Evolutionary conservation across 768 basidiomycete species (phyloP), one percentile per base, ranked within the genome.

Genomic region (Boletus sp.): DNA sequence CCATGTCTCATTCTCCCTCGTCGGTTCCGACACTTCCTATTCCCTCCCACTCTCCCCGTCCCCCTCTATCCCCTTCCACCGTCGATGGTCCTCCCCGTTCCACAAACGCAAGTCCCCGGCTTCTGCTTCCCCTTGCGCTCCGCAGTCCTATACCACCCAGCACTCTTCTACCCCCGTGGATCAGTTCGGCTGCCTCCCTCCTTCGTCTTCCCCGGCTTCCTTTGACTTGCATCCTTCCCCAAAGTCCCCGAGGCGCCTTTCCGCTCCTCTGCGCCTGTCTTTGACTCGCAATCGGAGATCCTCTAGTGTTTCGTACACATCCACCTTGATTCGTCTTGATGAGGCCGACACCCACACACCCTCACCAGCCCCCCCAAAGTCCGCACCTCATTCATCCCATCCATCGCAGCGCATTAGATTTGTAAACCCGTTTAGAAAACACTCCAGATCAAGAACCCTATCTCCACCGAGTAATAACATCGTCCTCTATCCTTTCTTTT

Each of bases 401-500:
- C 53, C 56, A 10, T 35, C n/a, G 17, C 55, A 48, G 30, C 64
- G 60, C 9, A 33, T 51, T 23, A 53, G 38, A 29, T 68, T 57
- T 37, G 30, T 50, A 11, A 66, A 56, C 41, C 61, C 56, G 14
- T 61, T 66, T 11, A 45, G 30, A 17, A 69, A 56, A 37, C 56
- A 33, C 29, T 30, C 56, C 7, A 66, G 59, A 39, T 49, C 64
- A 17, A 52, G 52, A 47, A 55, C 63, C 35, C 44, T 47, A 2
- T 64, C 62, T n/a, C 53, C 55, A 30, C 51, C 46, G 19, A 35
- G 63, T 65, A 65, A 62, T 17, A 29, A 5, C 15, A 5, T 27
- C 7, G 7, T 37, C 9, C 5, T 33, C 29, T 30, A 17, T 40
- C 23, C 25, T 32, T 33, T 21, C 8, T 21, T 37, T 23, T 42